phyloP scores from a whole-genome alignment of 2,329 filamentous ascomycete species.

The Colletotrichum sp. region DNA sequence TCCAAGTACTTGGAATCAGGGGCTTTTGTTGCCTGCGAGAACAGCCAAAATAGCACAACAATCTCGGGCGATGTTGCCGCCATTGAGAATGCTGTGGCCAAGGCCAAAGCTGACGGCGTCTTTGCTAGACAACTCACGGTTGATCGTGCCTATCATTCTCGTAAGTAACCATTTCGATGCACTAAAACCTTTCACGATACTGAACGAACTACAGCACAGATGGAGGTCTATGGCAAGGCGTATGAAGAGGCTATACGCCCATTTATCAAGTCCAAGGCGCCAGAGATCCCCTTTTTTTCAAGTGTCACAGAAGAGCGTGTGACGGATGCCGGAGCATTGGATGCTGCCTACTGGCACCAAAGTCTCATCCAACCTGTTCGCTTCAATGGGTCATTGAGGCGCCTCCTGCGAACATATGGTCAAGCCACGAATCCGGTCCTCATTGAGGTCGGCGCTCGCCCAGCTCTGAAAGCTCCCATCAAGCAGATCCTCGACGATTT shows the following conservation, averaged over 20 bases:
- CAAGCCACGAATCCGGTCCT: not conserved
- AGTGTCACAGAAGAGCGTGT: conserved; percentile 21
- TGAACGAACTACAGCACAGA: not conserved
- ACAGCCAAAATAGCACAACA: conserved; percentile 33
- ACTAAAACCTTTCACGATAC: not conserved
- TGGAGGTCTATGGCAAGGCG: not conserved
- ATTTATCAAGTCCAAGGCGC: not conserved
- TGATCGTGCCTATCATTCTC: conserved; percentile 47
- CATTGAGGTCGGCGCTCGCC: conserved; percentile 26
- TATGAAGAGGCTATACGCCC: not conserved
- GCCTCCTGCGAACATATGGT: not conserved
- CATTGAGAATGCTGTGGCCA: conserved; percentile 26
- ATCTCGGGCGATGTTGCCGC: conserved; percentile 25
- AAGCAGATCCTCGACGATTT: conserved; percentile 14
- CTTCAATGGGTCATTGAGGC: conserved; percentile 38
- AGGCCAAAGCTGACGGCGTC: conserved; percentile 30
- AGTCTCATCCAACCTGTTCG: conserved; percentile 44
- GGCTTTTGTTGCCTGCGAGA: conserved; percentile 33
- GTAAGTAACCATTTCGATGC: not conserved
- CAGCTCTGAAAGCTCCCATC: conserved; percentile 22
- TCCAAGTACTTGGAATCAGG: conserved; percentile 26
- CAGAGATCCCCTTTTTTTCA: conserved; percentile 23
- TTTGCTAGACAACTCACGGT: conserved; percentile 37
- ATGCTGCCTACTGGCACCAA: conserved; percentile 46
- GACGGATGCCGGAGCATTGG: not conserved